phyloP scores from a whole-genome alignment of 805 yeast genomes.

The Metschnikowia lochheadii region DNA sequence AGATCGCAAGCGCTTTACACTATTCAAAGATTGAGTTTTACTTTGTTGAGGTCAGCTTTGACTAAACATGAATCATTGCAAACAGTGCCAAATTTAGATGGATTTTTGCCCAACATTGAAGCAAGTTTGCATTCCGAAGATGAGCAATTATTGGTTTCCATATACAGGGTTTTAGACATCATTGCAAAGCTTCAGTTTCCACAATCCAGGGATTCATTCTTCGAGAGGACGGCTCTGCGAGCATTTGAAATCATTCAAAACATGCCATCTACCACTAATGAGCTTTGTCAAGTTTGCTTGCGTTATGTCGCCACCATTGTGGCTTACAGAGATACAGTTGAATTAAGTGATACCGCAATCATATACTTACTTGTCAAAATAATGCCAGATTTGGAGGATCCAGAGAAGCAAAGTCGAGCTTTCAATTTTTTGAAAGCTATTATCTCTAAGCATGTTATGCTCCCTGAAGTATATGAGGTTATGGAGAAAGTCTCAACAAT shows the following conservation, averaged over 20 bases:
- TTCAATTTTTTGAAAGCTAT: constrained; percentile 78
- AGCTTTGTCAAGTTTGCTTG: constrained; percentile 74
- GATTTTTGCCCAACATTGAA: constrained; percentile 72
- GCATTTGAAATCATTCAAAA: constrained; percentile 64
- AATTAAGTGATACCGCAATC: constrained; percentile 65
- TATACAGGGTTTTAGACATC: constrained; percentile 59
- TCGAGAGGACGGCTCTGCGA: constrained; percentile 57
- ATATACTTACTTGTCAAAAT: constrained; percentile 69
- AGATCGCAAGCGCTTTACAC: constrained; percentile 54
- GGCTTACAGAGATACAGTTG: constrained; percentile 62
- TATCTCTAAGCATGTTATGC: constrained; percentile 64
- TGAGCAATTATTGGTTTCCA: constrained; percentile 71
- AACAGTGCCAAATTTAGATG: constrained; percentile 56
- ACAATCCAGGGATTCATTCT: constrained; percentile 45
- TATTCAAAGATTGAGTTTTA: constrained; percentile 73
- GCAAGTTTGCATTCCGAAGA: constrained; percentile 58
- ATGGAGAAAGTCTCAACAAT: constrained; percentile 77
- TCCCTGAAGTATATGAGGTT: constrained; percentile 87
- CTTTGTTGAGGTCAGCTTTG: constrained; percentile 67
- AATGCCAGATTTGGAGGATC: constrained; percentile 86
- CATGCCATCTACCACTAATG: constrained; percentile 72
- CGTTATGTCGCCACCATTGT: constrained; percentile 69
- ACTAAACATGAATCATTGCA: constrained; percentile 57
- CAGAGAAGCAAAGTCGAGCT: constrained; percentile 82
- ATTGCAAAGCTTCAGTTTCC: constrained; percentile 61